These are phyloP conservation scores for Fusarium tricinctum DNA, from an alignment of 2,329 filamentous ascomycete genomes.

Conservation along the genomic window DNA sequence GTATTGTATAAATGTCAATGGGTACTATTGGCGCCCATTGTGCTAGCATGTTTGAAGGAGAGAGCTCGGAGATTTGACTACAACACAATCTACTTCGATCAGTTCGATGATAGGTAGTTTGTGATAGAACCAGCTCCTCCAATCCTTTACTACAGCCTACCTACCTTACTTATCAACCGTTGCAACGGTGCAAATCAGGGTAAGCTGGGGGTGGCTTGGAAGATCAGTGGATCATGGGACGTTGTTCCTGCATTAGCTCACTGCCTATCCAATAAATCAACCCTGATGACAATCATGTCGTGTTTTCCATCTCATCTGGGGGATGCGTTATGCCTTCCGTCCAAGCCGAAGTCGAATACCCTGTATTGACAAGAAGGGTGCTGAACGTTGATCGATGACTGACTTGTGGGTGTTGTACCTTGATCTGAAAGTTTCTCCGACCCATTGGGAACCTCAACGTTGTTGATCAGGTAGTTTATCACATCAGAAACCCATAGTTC, in stretches of 20 bases:
- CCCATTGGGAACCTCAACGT: too few species aligned
- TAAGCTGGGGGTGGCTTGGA: constrained; percentile 9
- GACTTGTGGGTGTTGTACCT: too few species aligned
- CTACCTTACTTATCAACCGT: background rate
- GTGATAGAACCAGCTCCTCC: background rate
- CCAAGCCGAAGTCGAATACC: background rate
- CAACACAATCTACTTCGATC: background rate
- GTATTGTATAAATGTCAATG: background rate
- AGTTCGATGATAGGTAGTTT: background rate
- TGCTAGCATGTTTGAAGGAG: background rate
- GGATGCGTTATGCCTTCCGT: background rate
- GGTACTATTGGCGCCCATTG: background rate
- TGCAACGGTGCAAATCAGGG: background rate
- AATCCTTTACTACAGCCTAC: background rate
- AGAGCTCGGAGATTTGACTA: background rate
- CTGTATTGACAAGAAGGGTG: background rate
- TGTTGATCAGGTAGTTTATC: too few species aligned
- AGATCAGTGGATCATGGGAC: constrained; percentile 11
- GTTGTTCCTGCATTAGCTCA: constrained; percentile 3
- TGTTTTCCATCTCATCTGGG: too few species aligned
- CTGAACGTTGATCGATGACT: too few species aligned
- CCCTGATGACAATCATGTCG: background rate
- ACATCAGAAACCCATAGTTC: too few species aligned
- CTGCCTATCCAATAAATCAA: background rate
- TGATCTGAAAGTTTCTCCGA: too few species aligned